phyloP scores from a whole-genome alignment of 306 rosid genomes.

The Pyrus communis region DNA sequence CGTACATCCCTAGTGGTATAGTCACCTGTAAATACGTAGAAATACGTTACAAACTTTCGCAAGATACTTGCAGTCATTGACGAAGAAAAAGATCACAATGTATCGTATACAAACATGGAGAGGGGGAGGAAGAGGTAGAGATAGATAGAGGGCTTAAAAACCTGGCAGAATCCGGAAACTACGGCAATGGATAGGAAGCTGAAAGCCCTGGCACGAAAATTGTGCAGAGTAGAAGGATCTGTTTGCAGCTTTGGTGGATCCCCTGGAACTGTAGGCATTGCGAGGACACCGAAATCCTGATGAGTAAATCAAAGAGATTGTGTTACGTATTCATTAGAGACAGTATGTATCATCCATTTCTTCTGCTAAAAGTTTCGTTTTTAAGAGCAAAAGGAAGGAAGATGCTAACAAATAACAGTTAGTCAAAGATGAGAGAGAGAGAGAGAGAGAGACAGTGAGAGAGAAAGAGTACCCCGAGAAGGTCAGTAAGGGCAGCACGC shows the following conservation, averaged over 20 bases:
- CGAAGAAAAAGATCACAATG: neutral
- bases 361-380: neutral
- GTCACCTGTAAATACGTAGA: constrained; percentile 47
- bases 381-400: neutral
- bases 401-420: neutral
- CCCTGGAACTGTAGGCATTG: constrained; percentile 79
- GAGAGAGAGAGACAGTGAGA: neutral
- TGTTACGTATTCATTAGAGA: neutral
- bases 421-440: neutral
- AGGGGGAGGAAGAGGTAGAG: neutral
- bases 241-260: constrained; percentile 70
- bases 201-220: constrained; percentile 53
- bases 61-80: neutral
- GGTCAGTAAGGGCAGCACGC: constrained; percentile 52
- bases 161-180: constrained; percentile 93
- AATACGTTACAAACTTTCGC: neutral
- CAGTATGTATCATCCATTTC: neutral
- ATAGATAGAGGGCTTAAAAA: constrained; percentile 6
- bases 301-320: neutral
- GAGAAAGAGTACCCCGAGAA: constrained; percentile 69
- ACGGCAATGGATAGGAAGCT: constrained; percentile 79
- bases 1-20: constrained; percentile 64
- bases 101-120: neutral
- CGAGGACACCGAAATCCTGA: constrained; percentile 76
- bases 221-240: constrained; percentile 34